A percentile compares a stretch with the other conserved stretches of the same genome.
These are phyloP conservation scores for Spiromastix sp. DNA, from an alignment of 2,329 filamentous ascomycete species.

Conservation along the genomic window DNA sequence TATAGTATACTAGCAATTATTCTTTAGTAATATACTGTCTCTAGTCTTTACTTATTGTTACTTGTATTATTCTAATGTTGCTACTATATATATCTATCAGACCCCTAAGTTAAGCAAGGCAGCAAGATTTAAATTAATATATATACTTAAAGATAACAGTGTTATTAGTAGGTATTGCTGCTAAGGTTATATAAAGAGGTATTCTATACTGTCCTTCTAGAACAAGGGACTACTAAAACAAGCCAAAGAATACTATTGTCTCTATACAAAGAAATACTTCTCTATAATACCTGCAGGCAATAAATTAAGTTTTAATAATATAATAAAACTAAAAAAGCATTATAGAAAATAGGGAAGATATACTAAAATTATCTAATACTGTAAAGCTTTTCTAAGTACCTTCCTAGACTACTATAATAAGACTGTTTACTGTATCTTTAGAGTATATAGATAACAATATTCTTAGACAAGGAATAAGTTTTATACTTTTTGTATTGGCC, in stretches of 20 bases:
- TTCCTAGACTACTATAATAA: no score
- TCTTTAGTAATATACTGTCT: neutral
- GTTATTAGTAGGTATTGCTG: neutral
- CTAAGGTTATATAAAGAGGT: neutral
- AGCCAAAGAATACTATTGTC: slow-evolving; percentile 1
- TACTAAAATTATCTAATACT: no score
- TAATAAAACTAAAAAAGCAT: no score
- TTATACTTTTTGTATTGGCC: no score
- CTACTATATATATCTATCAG: neutral
- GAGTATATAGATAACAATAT: no score
- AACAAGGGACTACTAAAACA: neutral
- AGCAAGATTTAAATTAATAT: slow-evolving; percentile 1
- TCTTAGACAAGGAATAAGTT: no score
- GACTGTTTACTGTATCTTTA: no score
- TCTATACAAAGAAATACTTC: slow-evolving; percentile 3
- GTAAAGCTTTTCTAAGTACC: no score
- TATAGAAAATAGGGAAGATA: no score
- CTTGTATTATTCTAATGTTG: neutral
- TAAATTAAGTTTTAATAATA: neutral
- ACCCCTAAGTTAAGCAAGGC: neutral
- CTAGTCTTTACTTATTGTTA: neutral
- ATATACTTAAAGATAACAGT: neutral
- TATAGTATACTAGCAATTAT: slow-evolving; percentile 1
- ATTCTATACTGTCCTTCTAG: neutral
- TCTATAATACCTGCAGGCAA: neutral